These are phyloP conservation scores for Cardamine occulta DNA, from an alignment of 345 rosid species.

Conservation along the genomic window DNA sequence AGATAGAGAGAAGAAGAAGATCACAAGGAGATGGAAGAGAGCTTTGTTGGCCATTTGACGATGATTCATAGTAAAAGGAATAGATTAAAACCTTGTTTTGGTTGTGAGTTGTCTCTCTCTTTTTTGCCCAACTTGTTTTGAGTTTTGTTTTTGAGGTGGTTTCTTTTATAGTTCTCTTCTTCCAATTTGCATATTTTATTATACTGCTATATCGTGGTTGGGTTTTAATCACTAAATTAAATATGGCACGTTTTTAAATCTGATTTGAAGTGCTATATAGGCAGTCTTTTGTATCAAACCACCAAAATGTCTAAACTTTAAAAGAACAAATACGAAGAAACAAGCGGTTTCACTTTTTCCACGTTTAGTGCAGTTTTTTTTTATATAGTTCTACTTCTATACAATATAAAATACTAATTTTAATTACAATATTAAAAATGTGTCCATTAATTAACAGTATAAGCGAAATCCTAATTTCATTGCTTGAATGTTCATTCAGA, in stretches of 20 bases:
- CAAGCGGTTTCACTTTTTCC: slow-evolving; percentile 24
- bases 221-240: neutral
- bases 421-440: neutral
- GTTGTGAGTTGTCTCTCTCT: slow-evolving; percentile 21
- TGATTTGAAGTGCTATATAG: neutral
- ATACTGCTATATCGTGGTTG: neutral
- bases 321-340: neutral
- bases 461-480: neutral
- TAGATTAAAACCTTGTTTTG: neutral
- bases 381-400: too few relatives aligned
- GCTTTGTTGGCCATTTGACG: slow-evolving; percentile 50
- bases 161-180: slow-evolving; percentile 26
- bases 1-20: slow-evolving; percentile 47
- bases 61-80: slow-evolving; percentile 5
- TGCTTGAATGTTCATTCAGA: neutral
- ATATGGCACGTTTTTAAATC: neutral
- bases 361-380: neutral
- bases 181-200: slow-evolving; percentile 18
- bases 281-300: slow-evolving; percentile 1
- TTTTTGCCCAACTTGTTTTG: neutral
- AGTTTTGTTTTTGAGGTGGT: slow-evolving; percentile 24
- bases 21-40: slow-evolving; percentile 43
- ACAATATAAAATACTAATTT: neutral
- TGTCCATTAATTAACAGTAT: neutral
- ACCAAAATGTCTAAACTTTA: neutral